Evolutionary conservation across 2,329 filamentous ascomycete genomes (phyloP), one percentile per base, ranked within the genome.

Genomic region (Beauveria sp.): DNA sequence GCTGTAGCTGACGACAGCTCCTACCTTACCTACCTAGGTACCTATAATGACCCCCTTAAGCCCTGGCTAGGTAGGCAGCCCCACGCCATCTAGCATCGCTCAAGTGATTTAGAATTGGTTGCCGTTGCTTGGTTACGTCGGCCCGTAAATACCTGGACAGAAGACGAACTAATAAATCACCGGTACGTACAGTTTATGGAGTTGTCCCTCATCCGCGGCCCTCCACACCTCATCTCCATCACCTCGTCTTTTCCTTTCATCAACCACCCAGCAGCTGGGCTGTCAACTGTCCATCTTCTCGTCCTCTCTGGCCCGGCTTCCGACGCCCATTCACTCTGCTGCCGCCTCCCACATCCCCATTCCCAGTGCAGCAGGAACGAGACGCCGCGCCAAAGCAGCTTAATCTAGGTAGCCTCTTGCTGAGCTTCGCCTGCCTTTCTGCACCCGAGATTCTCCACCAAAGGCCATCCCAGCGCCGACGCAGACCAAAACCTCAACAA

Each of bases 401-500:
- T 24, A 24, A 18, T 14, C 46, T 22, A 28, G 43, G 28, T 20
- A 30, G 54, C 28, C 22, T 37, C 48, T 41, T 48, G 47, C 48
- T 59, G 40, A 59, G 48, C 57, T 44, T 54, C 50, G 48, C 57
- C 55, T 57, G 55, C 55, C 57, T 54, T 59, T 41, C 56, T 48
- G 56, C 24, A 46, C 44, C 55, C 57, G 41, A 54, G n/a, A 10
- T 59, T 53, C 57, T 55, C 53, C 53, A 61, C 52, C 59, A 18
- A 24, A 40, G 9, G 34, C 51, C 50, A 48, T 20, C 43, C 20
- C 51, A 55, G 58, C 51, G 30, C 58, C 50, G 43, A 47, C 44
- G 52, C 30, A 30, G 47, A 52, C 52, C 53, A 51, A 48, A 61
- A 56, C 62, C 26, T 61, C 62, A 59, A 58, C 59, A 58, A 58